phyloP scores from a whole-genome alignment of 495 filamentous ascomycete genomes.

The Corynascus novoguineensis region DNA sequence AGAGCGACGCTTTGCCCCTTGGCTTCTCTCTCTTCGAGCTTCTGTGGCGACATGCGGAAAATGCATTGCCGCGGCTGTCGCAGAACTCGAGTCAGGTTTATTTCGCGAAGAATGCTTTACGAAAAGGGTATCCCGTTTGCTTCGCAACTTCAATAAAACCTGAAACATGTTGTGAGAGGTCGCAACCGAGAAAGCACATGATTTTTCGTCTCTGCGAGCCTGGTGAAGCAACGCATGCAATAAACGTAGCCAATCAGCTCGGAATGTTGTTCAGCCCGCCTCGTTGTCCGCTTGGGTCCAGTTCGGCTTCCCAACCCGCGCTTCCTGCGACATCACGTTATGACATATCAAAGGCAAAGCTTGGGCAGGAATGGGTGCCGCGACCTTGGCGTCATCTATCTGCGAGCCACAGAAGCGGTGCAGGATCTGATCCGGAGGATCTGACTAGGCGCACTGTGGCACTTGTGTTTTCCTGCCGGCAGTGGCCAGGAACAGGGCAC shows the following conservation, averaged over 20 bases:
- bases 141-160: too few relatives aligned
- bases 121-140: too few relatives aligned
- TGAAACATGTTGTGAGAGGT: neutral
- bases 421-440: neutral
- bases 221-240: neutral
- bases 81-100: too few relatives aligned
- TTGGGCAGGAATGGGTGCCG: neutral
- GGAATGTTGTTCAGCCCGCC: neutral
- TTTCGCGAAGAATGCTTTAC: too few relatives aligned
- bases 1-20: too few relatives aligned
- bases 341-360: neutral
- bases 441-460: neutral
- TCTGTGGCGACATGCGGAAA: too few relatives aligned
- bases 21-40: too few relatives aligned
- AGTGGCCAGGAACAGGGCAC: neutral
- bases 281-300: neutral
- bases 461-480: slow-evolving; percentile 3
- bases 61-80: too few relatives aligned
- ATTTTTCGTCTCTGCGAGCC: slow-evolving; percentile 7
- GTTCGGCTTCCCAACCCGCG: neutral
- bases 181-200: slow-evolving; percentile 14
- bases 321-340: neutral
- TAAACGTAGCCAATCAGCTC: slow-evolving; percentile 3
- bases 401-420: neutral
- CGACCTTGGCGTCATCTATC: neutral